Conservation (phyloP, 2,329 filamentous ascomycete genomes). For the Decorospora gaudefroyi region DNA sequence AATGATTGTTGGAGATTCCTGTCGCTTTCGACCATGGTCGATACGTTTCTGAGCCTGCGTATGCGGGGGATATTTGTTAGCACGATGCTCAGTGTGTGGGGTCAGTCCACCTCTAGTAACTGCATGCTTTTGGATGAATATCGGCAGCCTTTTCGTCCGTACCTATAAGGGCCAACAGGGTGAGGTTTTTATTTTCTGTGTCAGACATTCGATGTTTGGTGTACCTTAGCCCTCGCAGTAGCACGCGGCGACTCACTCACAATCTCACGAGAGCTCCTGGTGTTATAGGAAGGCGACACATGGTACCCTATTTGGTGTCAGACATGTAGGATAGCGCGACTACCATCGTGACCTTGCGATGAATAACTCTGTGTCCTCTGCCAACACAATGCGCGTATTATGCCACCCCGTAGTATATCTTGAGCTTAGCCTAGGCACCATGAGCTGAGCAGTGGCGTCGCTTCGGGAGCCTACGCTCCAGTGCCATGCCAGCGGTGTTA, state of each 20-base stretch:
- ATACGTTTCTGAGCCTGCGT: too few species aligned
- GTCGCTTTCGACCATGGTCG: too few species aligned
- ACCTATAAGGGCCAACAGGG: background rate
- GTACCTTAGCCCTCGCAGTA: too few species aligned
- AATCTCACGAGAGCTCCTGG: too few species aligned
- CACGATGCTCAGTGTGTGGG: too few species aligned
- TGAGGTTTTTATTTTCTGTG: too few species aligned
- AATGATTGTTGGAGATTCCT: too few species aligned
- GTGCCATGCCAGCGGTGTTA: slow-evolving; percentile 18
- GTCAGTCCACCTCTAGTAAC: background rate
- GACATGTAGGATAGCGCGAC: background rate
- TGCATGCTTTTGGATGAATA: slow-evolving; percentile 6
- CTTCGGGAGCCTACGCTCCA: slow-evolving; percentile 6
- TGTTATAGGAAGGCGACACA: background rate
- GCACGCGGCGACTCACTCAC: background rate
- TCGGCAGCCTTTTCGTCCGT: background rate
- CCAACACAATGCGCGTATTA: too few species aligned
- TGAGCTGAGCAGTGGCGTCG: background rate
- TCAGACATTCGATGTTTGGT: too few species aligned
- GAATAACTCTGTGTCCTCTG: too few species aligned
- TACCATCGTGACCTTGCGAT: background rate
- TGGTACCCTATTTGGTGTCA: background rate
- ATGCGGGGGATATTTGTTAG: too few species aligned
- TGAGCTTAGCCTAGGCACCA: background rate
- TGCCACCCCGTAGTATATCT: too few species aligned